These are phyloP conservation scores for Fusarium hainanense DNA, from an alignment of 2,329 filamentous ascomycete species.

Conservation along the genomic window DNA sequence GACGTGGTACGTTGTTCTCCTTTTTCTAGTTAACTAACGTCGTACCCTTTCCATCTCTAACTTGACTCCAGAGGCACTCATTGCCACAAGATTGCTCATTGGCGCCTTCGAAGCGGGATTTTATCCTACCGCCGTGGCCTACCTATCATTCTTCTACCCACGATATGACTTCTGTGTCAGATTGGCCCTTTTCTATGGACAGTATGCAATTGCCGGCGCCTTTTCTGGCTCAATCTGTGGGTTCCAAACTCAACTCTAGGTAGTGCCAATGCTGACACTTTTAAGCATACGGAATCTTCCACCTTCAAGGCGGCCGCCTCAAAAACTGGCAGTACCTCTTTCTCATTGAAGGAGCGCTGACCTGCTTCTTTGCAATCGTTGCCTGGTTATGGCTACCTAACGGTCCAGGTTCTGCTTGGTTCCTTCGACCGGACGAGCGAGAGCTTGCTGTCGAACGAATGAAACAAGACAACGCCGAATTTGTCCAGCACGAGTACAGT, in stretches of 20 bases:
- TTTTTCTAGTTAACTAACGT: not conserved
- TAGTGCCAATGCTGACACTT: constrained; percentile 3
- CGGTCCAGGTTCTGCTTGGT: constrained; percentile 45
- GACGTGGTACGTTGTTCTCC: constrained; percentile 35
- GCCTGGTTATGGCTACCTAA: constrained; percentile 44
- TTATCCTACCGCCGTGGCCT: constrained; percentile 46
- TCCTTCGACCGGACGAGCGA: constrained; percentile 39
- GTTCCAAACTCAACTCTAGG: not conserved
- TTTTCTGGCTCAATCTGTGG: constrained; percentile 46
- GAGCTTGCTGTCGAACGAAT: constrained; percentile 39
- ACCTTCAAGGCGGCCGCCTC: constrained; percentile 48
- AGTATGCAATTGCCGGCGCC: constrained; percentile 45
- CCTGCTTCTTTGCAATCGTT: constrained; percentile 44
- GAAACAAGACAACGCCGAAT: constrained; percentile 40
- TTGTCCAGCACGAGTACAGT: constrained; percentile 43
- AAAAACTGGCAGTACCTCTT: constrained; percentile 75
- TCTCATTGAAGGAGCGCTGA: constrained; percentile 71
- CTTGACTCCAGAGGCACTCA: constrained; percentile 34
- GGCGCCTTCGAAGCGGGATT: constrained; percentile 46
- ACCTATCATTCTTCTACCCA: constrained; percentile 44
- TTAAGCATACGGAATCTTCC: constrained; percentile 45
- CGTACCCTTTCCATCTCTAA: constrained; percentile 5
- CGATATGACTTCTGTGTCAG: constrained; percentile 43
- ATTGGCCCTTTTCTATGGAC: constrained; percentile 46
- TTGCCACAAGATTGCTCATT: constrained; percentile 44